Evolutionary conservation across 352 stramenopile genomes (phyloP), one percentile per base, ranked within the genome.

Genomic region (Globisporangium takayamanum): DNA sequence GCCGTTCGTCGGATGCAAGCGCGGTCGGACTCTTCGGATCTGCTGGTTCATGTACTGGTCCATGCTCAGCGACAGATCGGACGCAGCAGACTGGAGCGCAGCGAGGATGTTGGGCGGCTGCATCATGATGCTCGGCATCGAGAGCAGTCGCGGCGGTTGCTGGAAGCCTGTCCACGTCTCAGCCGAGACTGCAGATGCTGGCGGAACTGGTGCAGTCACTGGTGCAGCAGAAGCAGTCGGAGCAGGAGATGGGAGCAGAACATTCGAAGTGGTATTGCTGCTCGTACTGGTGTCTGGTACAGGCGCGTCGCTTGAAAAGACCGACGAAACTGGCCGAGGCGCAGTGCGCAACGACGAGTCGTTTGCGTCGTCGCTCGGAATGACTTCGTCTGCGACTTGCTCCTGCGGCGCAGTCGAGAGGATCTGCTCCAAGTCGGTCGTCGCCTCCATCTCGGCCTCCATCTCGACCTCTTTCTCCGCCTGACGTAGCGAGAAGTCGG

Each of bases 401-500:
- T 92, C 82, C 57, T 92, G 80, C 53, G 78, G 75, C 22, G 85
- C 78, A 0, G 73, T 73, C 22, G 82, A 73, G 26, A 91, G 53
- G 45, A 93, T 91, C 37, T 84, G 76, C 62, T 90, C 80, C 50
- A 91, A 59, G 62, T 92, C 86, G 20, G 74, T 89, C 2, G 64
- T 77, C 25, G 81, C 81, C 57, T 92, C 82, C 58, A 79, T 81
- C 47, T 86, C 81, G 10, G 78, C 78, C 62, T 91, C 80, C 78
- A 88, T 77, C 49, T 95, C 84, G 37, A 85, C 80, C 42, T 92
- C 82, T 60, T 87, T 85, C 45, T 97, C 83, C 22, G 91, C 91
- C 69, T 98, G 76, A 57, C 92, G 73, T 12, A 93, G 53, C 15
- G 83, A 98, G 67, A 98, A 97, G 65, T 98, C 93, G 25, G 94